phyloP scores from a whole-genome alignment of 1,139 yeast species.

The Nakaseomyces nivariensis region DNA sequence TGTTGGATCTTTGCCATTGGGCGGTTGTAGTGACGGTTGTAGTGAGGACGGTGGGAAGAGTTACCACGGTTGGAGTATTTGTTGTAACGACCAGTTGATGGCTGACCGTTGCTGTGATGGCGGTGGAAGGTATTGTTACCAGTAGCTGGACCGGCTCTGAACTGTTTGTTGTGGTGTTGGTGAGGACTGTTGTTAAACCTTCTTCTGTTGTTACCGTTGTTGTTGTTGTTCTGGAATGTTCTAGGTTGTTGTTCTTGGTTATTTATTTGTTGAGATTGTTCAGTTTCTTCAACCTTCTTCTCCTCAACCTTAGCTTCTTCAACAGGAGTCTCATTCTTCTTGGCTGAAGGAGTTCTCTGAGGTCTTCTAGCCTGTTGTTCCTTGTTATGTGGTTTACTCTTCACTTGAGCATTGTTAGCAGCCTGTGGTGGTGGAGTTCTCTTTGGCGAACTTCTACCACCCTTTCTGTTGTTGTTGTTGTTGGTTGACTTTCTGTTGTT shows the following conservation, averaged over 20 bases:
- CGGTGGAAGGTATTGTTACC: background rate
- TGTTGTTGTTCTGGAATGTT: background rate
- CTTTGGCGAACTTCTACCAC: background rate
- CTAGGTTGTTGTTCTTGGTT: background rate
- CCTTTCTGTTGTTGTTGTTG: slow-evolving; percentile 5
- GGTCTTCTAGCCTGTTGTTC: background rate
- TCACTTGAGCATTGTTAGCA: background rate
- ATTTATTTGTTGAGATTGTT: background rate
- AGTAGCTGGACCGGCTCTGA: background rate
- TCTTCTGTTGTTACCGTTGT: background rate
- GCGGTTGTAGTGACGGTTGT: slow-evolving; percentile 8
- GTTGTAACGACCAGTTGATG: background rate
- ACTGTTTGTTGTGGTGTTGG: background rate
- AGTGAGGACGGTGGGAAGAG: slow-evolving; percentile 2
- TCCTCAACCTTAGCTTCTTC: background rate
- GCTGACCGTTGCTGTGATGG: slow-evolving; percentile 4
- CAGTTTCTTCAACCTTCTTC: background rate
- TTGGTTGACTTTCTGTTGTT: slow-evolving; percentile 6
- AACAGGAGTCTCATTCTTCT: background rate
- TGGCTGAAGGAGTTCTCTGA: background rate
- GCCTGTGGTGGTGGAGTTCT: background rate
- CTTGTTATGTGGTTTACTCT: background rate
- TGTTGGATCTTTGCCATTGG: slow-evolving; percentile 13
- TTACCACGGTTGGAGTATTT: slow-evolving; percentile 2
- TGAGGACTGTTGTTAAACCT: slow-evolving; percentile 2